Conservation (phyloP, 768 basidiomycete genomes). For the Leucosporidium scottii region DNA sequence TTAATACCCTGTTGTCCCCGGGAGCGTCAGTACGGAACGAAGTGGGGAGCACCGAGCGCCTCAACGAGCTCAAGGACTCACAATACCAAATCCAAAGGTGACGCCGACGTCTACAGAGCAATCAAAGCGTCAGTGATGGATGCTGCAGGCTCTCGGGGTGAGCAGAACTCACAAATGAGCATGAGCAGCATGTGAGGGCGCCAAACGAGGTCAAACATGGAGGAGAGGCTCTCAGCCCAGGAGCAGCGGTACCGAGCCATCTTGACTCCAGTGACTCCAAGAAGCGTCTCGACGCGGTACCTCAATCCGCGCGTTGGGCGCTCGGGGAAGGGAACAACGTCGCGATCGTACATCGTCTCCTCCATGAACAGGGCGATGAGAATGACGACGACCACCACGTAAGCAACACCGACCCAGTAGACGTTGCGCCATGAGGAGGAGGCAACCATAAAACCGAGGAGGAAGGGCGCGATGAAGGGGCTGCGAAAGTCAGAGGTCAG, state of each 20-base stretch:
- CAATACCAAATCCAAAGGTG: constrained; percentile 58
- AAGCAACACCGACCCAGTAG: constrained; percentile 60
- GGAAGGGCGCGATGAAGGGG: constrained; percentile 50
- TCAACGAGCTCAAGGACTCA: constrained; percentile 39
- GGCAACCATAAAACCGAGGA: constrained; percentile 62
- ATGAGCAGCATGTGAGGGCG: constrained; percentile 55
- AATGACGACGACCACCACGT: constrained; percentile 52
- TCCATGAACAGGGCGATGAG: constrained; percentile 58
- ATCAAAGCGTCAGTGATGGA: neutral
- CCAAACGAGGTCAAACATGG: constrained; percentile 55
- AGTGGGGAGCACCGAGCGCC: constrained; percentile 38
- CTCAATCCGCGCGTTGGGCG: constrained; percentile 46
- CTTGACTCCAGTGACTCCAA: constrained; percentile 58
- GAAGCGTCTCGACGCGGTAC: constrained; percentile 54
- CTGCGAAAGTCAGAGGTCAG: constrained; percentile 51
- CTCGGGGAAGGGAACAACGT: constrained; percentile 50
- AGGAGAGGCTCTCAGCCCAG: constrained; percentile 49
- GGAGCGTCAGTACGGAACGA: neutral
- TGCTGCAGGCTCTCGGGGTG: neutral
- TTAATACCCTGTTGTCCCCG: constrained; percentile 36
- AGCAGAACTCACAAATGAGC: constrained; percentile 38
- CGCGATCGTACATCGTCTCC: constrained; percentile 58
- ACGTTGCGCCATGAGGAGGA: constrained; percentile 48
- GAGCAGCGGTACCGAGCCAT: constrained; percentile 55
- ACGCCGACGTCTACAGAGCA: constrained; percentile 44